Evolutionary conservation across 2,329 filamentous ascomycete genomes (phyloP).

Genomic region (Seiridium cupressi): DNA sequence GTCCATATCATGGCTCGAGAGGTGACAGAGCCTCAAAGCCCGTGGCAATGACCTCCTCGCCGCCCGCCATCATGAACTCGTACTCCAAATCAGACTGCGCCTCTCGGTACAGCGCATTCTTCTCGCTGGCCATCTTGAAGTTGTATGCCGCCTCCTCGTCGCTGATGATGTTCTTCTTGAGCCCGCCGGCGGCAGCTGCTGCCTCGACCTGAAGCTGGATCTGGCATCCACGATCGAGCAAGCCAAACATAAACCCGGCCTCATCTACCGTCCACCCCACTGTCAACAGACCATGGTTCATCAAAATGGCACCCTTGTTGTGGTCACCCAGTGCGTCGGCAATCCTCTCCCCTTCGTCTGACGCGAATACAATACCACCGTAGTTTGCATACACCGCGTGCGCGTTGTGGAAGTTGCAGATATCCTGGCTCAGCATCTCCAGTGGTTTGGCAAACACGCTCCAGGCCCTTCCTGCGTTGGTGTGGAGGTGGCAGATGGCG

Average conservation of each 20-base stretch:
- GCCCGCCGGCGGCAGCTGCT: conserved; percentile 43
- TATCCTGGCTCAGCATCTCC: conserved; percentile 71
- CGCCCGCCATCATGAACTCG: conserved; percentile 28
- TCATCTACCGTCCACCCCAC: conserved; percentile 73
- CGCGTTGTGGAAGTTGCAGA: conserved; percentile 62
- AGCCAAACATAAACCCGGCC: conserved; percentile 67
- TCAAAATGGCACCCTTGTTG: conserved; percentile 61
- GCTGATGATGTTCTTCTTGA: conserved; percentile 39
- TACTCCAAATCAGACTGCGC: conserved; percentile 31
- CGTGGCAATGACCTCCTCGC: conserved; percentile 26
- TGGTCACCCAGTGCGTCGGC: conserved; percentile 57
- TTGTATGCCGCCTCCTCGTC: conserved; percentile 41
- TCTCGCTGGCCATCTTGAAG: conserved; percentile 33
- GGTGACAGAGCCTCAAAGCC: conserved; percentile 24
- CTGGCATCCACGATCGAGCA: conserved; percentile 67
- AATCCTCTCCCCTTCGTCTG: conserved; percentile 64
- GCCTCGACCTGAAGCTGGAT: conserved; percentile 69
- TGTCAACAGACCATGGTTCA: conserved; percentile 72
- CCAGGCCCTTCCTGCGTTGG: conserved; percentile 66
- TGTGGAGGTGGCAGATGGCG: conserved; percentile 69
- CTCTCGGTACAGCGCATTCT: conserved; percentile 28
- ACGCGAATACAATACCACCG: conserved; percentile 51
- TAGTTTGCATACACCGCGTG: conserved; percentile 63
- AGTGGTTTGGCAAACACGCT: conserved; percentile 61
- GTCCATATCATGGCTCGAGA: neutral